phyloP scores from a whole-genome alignment of 345 rosid genomes.

The Salix viminalis region DNA sequence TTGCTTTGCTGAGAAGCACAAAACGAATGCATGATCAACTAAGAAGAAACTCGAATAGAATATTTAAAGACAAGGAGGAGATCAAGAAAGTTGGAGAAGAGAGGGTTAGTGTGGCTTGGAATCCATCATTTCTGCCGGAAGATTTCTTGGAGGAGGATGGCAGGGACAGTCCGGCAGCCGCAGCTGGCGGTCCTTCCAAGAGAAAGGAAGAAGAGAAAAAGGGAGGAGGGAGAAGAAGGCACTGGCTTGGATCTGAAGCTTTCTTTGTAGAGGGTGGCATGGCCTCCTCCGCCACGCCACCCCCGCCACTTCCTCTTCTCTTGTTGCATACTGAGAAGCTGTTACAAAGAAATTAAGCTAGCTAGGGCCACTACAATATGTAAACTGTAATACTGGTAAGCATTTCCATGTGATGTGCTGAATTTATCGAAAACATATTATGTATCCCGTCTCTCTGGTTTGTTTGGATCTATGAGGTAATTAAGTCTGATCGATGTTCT shows the following conservation, averaged over 20 bases:
- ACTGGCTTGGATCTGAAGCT: constrained; percentile 44
- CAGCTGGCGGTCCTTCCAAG: constrained; percentile 10
- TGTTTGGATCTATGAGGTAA: not conserved
- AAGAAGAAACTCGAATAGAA: not conserved
- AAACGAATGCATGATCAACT: constrained; percentile 34
- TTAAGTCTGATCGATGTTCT: not conserved
- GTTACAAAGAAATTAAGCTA: not conserved
- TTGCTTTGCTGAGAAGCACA: constrained; percentile 45
- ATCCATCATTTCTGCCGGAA: constrained; percentile 44
- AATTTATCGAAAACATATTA: not conserved
- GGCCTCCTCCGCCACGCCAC: not conserved
- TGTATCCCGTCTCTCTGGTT: not conserved
- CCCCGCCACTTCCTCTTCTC: too few relatives aligned
- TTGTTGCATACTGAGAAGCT: not conserved
- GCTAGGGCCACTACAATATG: not conserved
- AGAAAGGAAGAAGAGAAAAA: constrained; percentile 11
- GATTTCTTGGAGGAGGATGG: constrained; percentile 36
- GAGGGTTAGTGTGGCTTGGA: constrained; percentile 14
- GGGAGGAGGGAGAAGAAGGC: constrained; percentile 8
- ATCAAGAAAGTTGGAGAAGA: constrained; percentile 2
- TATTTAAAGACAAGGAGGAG: constrained; percentile 1
- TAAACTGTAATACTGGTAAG: too few relatives aligned
- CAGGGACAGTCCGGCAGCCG: not conserved
- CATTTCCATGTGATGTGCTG: not conserved
- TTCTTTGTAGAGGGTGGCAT: constrained; percentile 32